Base-by-base conservation (phyloP, 768 basidiomycete genomes). In the Lactarius sanguifluus region DNA sequence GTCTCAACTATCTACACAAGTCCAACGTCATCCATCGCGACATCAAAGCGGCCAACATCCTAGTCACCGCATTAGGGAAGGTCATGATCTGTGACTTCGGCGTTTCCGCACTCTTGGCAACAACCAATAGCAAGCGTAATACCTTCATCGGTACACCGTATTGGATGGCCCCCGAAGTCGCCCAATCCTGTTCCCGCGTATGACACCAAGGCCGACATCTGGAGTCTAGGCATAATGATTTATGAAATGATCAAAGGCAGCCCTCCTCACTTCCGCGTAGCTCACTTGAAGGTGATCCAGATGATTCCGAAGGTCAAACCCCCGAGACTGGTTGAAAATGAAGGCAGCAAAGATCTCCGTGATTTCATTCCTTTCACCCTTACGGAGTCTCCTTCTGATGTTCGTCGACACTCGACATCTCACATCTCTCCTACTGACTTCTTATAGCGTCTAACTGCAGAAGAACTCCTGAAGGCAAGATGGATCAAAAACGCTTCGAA, bases 81-180 rank as follows among this genome's bases (percentile, higher is more conserved):
- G 92, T 98, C 72, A 88, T 97, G 81, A 90, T 99, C 32, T 96
- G 94, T 75, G 97, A 99, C 78, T 99, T 99, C 76, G 97, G 97
- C 34, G 97, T 99, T 57, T 97, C 96, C 5, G 97, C 96, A 3
- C 85, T 97, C 43, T 84, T 98, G 61, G 85, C 87, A 30, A 92
- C 87, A 18, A 82, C 87, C 3, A 87, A 89, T 13, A 94, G 93
- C 76, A 98, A 98, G 76, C 87, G 97, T 28, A 94, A 96, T 61
- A 99, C 97, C 0, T 85, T 98, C 73, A 94, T 96, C 68, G 97
- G 97, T 1, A 98, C 97, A 1, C 96, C 96, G 0, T 94, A 97
- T 75, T 98, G 96, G 96, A 99, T 99, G 97, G 97, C 97, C 0
- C 97, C 97, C 0, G 97, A 99, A 77, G 94, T 98, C 3, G 92